These are phyloP conservation scores for Ziziphus jujuba DNA, from an alignment of 306 rosid genomes.

Conservation along the genomic window DNA sequence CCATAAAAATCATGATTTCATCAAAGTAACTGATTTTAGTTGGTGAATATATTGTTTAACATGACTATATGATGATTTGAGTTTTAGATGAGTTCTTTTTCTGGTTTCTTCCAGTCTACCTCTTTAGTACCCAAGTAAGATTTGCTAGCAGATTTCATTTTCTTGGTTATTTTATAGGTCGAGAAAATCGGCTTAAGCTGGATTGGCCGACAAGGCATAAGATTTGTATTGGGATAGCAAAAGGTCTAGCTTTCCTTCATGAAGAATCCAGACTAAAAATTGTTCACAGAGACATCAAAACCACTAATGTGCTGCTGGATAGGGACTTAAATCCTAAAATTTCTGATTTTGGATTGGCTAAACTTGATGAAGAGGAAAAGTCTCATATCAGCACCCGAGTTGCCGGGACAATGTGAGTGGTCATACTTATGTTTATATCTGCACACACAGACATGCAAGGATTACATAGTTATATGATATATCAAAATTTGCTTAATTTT, in stretches of 20 bases:
- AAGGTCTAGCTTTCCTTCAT: slow-evolving; percentile 73
- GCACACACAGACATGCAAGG: neutral
- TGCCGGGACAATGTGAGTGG: slow-evolving; percentile 81
- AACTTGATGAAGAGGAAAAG: slow-evolving; percentile 65
- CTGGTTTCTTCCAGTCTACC: neutral
- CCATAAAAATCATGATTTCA: neutral
- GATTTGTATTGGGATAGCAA: slow-evolving; percentile 77
- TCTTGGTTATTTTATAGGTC: slow-evolving; percentile 34
- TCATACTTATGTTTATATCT: neutral
- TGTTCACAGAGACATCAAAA: slow-evolving; percentile 79
- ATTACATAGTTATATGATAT: neutral
- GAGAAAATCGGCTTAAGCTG: slow-evolving; percentile 28
- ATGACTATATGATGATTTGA: no score
- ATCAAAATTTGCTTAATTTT: neutral
- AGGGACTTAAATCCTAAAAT: slow-evolving; percentile 64
- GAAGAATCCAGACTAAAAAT: slow-evolving; percentile 70
- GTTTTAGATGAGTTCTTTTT: no score
- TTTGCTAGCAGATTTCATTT: neutral
- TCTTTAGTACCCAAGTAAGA: neutral
- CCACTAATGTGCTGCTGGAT: slow-evolving; percentile 75
- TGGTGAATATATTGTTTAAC: no score
- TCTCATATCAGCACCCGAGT: slow-evolving; percentile 69
- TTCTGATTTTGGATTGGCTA: slow-evolving; percentile 81
- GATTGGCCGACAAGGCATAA: slow-evolving; percentile 62
- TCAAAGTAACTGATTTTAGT: neutral